Evolutionary conservation across 1,139 yeast species (phyloP), one percentile per base, ranked within the genome.

Genomic region (Protomyces inouyei): DNA sequence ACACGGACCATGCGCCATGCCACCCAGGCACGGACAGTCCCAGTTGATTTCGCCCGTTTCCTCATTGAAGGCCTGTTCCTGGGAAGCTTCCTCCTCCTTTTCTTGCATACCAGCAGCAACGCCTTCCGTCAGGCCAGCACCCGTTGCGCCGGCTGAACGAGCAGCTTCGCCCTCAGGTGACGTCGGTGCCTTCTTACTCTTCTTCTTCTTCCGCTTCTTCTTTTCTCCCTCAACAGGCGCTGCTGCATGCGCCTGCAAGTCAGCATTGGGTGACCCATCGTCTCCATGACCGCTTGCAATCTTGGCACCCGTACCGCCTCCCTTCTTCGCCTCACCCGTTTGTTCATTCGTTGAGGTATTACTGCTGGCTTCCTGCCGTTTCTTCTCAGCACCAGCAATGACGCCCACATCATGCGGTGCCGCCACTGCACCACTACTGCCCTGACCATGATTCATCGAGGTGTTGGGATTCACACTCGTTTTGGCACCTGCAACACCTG

Each of bases 21-120:
- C 98, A 52, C 98, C 98, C 67, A 95, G 81, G 78, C 99, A 95
- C n/a, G 98, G 97, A 76, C 99, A 95, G 74, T 95, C 98, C 99
- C 99, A 95, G 84, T 95, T 93, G 77, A 95, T 95, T 76, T 93
- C 98, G 48, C 98, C 98, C 5, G 99, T 93, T 72, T 89, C 97
- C 57, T 98, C 98, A 77, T 93, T 85, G 78, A 85, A 93, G 2
- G 98, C 97, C 54, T 90, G 90, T 66, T 79, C 76, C 68, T 76
- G 80, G 21, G 57, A 68, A 28, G 55, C 66, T 37, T 68, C 70
- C 8, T 65, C 67, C n/a, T 21, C 61, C 32, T 64, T 60, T 14
- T 67, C 66, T 28, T 66, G 55, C 32, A 59, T 37, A 4, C 63
- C 63, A 12, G 52, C n/a, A 16, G 57, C 53, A 5, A 52, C 63